These are phyloP conservation scores for Aquilaria agallochum DNA, from an alignment of 441 rosid species.

Conservation along the genomic window DNA sequence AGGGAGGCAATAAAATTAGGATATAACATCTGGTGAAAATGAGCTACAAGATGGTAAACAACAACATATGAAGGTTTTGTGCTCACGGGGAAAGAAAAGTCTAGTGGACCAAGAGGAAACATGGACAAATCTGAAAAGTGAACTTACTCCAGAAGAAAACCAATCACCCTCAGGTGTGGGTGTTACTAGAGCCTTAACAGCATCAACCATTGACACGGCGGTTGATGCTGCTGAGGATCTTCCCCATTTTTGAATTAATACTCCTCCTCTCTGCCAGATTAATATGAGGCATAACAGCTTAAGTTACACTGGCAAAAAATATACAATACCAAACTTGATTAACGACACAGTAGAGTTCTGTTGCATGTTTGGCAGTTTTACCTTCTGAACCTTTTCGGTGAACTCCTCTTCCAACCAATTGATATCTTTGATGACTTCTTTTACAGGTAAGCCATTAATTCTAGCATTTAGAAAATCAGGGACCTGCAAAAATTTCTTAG, in stretches of 20 bases:
- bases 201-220: conserved; percentile 84
- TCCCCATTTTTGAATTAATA: conserved; percentile 92
- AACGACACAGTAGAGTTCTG: too few species aligned
- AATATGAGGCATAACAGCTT: neutral
- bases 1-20: too few species aligned
- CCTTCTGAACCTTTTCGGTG: conserved; percentile 90
- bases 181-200: conserved; percentile 78
- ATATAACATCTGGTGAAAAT: too few species aligned
- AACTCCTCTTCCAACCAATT: conserved; percentile 94
- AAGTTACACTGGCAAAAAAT: neutral
- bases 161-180: conserved; percentile 97
- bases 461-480: conserved; percentile 93
- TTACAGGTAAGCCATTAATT: conserved; percentile 78
- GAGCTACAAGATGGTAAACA: neutral
- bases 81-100: neutral
- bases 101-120: too few species aligned
- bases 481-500: conserved; percentile 39
- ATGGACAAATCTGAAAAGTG: neutral
- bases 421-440: conserved; percentile 82
- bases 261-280: conserved; percentile 84
- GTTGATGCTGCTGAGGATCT: conserved; percentile 98
- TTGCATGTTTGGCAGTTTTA: conserved; percentile 19
- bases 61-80: neutral
- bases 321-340: too few species aligned
- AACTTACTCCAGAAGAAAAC: conserved; percentile 90